These are phyloP conservation scores for Cyberlindnera bimundalis DNA, from an alignment of 805 yeast species.

Conservation along the genomic window DNA sequence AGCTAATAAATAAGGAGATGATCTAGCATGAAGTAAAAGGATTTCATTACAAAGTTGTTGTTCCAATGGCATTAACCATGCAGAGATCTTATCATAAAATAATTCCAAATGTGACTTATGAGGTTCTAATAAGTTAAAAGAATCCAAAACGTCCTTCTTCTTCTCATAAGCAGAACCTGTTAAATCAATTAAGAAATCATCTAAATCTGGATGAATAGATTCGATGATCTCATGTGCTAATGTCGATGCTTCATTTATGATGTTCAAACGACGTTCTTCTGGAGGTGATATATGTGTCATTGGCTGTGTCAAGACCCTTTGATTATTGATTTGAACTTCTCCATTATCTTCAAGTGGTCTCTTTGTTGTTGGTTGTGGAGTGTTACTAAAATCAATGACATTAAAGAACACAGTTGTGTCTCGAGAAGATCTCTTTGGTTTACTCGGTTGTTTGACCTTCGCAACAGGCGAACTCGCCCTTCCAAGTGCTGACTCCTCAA, in stretches of 20 bases:
- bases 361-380: constrained; percentile 7
- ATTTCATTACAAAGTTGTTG: constrained; percentile 49
- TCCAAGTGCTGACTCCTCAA: too few relatives aligned
- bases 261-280: constrained; percentile 14
- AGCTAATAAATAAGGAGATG: constrained; percentile 49
- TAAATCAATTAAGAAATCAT: constrained; percentile 20
- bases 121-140: constrained; percentile 23
- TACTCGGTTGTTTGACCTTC: too few relatives aligned
- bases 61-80: constrained; percentile 27
- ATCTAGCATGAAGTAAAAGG: constrained; percentile 43
- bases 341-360: too few relatives aligned
- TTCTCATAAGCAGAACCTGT: constrained; percentile 17
- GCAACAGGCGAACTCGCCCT: too few relatives aligned
- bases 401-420: constrained; percentile 8
- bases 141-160: constrained; percentile 21
- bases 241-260: constrained; percentile 23
- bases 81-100: constrained; percentile 24
- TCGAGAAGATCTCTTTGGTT: not conserved
- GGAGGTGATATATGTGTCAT: constrained; percentile 14
- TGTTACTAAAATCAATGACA: constrained; percentile 12
- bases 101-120: constrained; percentile 23
- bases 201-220: constrained; percentile 19
- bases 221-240: constrained; percentile 26
- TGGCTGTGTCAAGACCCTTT: constrained; percentile 1
- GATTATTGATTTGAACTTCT: too few relatives aligned